A percentile compares a stretch with the other conserved stretches of the same genome.
Evolutionary conservation across 495 filamentous ascomycete species (phyloP).

Genomic region (Aspergillus conjunctus): DNA sequence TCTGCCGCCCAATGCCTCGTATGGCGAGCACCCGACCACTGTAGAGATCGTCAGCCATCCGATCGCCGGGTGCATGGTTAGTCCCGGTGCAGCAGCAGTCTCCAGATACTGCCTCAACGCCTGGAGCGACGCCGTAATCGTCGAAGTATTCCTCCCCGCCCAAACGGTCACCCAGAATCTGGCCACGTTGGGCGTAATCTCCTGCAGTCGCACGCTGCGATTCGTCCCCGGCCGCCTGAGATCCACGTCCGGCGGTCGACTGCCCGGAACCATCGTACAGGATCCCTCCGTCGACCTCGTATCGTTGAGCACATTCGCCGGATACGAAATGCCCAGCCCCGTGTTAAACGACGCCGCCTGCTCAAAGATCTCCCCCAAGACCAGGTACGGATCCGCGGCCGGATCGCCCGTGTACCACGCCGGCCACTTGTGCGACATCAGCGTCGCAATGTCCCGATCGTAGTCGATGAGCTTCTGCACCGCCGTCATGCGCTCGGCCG

Average conservation of each 20-base stretch:
- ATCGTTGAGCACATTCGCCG: constrained; percentile 12
- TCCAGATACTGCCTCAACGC: not conserved
- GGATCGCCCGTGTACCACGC: constrained; percentile 7
- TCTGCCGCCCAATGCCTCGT: not conserved
- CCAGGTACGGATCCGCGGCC: constrained; percentile 1
- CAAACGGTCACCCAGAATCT: constrained; percentile 7
- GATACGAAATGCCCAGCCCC: constrained; percentile 14
- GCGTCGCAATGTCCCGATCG: constrained; percentile 40
- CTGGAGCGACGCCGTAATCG: not conserved
- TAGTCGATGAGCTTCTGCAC: constrained; percentile 49
- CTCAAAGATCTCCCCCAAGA: constrained; percentile 15
- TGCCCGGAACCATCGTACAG: constrained; percentile 1
- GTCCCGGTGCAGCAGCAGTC: not conserved
- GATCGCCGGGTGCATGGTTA: not conserved
- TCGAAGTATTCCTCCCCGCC: not conserved
- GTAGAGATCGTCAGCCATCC: constrained; percentile 5
- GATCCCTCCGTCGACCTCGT: no score
- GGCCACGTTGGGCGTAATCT: constrained; percentile 6
- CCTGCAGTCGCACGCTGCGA: constrained; percentile 9
- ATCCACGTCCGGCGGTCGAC: constrained; percentile 10
- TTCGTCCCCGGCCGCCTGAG: constrained; percentile 3
- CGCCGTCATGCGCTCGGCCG: constrained; percentile 41
- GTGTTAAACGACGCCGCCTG: constrained; percentile 17
- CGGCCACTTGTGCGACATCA: constrained; percentile 19
- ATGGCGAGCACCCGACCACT: not conserved